Conservation (phyloP, 2,329 filamentous ascomycete species). For the Coleophoma crateriformis region DNA sequence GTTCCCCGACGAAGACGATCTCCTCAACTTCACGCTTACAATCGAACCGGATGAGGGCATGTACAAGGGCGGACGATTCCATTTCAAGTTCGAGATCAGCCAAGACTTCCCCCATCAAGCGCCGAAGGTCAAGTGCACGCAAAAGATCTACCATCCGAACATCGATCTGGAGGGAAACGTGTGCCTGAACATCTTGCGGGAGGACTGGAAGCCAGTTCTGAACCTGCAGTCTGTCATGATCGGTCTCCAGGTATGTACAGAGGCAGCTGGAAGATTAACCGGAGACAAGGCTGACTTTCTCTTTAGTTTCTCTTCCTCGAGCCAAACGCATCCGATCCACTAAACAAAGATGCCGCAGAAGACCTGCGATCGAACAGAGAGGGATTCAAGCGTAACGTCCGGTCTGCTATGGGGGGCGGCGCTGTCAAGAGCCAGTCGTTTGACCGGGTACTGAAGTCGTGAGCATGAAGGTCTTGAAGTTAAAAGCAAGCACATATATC, state of each 20-base stretch:
- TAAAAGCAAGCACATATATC: too few relatives aligned
- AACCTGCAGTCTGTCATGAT: conserved; percentile 97
- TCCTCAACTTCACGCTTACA: conserved; percentile 75
- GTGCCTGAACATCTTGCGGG: conserved; percentile 91
- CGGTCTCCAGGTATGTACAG: conserved; percentile 66
- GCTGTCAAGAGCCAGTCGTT: conserved; percentile 67
- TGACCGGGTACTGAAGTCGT: conserved; percentile 65
- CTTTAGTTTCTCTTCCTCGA: conserved; percentile 90
- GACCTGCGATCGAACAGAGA: conserved; percentile 84
- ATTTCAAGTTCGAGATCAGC: conserved; percentile 87
- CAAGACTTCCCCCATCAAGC: conserved; percentile 96
- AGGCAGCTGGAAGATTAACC: not conserved
- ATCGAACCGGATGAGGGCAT: conserved; percentile 81
- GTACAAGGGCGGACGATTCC: conserved; percentile 85
- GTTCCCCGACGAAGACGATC: conserved; percentile 79
- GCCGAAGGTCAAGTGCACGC: conserved; percentile 91
- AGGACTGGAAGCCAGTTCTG: conserved; percentile 98
- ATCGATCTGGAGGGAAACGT: conserved; percentile 98
- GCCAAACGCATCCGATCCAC: conserved; percentile 92
- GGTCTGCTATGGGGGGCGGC: conserved; percentile 76
- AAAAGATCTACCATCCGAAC: conserved; percentile 99
- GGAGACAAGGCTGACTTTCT: not conserved
- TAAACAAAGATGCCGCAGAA: conserved; percentile 97
- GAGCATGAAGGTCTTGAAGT: conserved; percentile 4
- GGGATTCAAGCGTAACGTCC: conserved; percentile 86